These are phyloP conservation scores for Fusarium veterinarium DNA, from an alignment of 2,329 filamentous ascomycete species.

Conservation along the genomic window DNA sequence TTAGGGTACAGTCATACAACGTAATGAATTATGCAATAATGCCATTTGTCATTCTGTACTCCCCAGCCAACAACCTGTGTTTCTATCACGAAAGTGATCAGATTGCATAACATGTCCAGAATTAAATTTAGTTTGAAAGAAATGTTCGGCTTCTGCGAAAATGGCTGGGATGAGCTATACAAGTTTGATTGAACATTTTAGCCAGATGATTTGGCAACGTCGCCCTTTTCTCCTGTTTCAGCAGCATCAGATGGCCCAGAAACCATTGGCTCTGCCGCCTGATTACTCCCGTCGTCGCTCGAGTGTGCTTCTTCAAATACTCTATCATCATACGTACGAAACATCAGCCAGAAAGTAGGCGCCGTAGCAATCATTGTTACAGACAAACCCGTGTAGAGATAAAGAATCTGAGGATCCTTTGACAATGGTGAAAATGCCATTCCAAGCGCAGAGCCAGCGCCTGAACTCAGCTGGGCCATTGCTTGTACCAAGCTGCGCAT, in stretches of 20 bases:
- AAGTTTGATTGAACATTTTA: fast-evolving
- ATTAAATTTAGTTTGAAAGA: not conserved
- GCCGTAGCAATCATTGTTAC: not conserved
- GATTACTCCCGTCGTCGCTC: not conserved
- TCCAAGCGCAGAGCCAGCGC: not conserved
- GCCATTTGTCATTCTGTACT: not conserved
- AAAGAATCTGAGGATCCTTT: not conserved
- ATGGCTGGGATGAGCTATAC: not conserved
- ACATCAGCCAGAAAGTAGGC: not conserved
- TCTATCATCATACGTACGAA: not conserved
- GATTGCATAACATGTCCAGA: too few relatives aligned
- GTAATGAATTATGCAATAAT: not conserved
- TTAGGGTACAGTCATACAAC: not conserved
- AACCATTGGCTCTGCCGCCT: not conserved
- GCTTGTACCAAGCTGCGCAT: constrained; percentile 1
- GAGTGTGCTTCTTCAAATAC: not conserved
- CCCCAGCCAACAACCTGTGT: not conserved
- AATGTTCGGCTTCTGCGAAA: not conserved
- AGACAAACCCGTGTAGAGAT: not conserved
- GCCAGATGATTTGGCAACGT: not conserved
- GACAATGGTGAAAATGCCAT: not conserved
- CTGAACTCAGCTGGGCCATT: not conserved
- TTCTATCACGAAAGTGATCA: fast-evolving
- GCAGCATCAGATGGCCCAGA: not conserved
- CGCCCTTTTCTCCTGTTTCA: not conserved